Base-by-base conservation (phyloP, 148 eudicot genomes). In the Oxyria digyna region DNA sequence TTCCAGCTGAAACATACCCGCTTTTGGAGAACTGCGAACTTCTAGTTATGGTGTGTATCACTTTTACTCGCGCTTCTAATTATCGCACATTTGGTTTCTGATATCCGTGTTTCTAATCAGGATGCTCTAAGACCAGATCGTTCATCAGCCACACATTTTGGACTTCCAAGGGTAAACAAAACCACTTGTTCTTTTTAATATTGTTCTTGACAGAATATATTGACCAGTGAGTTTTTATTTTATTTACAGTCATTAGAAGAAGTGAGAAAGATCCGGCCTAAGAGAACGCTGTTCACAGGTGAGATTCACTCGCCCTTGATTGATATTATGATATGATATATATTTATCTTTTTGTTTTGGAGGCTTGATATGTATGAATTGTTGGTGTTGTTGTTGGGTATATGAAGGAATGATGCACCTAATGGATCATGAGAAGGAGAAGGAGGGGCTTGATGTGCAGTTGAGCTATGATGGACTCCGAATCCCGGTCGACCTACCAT, bases 81-180 rank as follows among this genome's bases (percentile, higher is more conserved):
- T 15, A 23, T 43, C 15, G 31, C 65, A 4, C 37, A 26, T 59
- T 59, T 9, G n/a, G 27, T 41, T 13, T 33, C 35, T n/a, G 54
- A 35, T 50, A 8, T 42, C 24, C 41, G 37, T 65, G 7, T 62
- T 8, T 31, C 38, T 42, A 37, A 41, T 2, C 42, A 94, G 99
- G 99, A 95, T 78, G 99, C 97, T 18, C 65, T 91, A 65, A 87
- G 95, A 77, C 99, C 97, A 69, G 96, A 88, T 76, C 83, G 91
- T 69, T 95, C 97, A 54, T 85, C 99, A 55, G 66, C 99, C n/a
- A 95, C 99, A 27, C 99, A 95, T 82, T 95, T 95, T 69, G 99
- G 99, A 76, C 99, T 95, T 80, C 97, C 97, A 68, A 85, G 84
- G 80, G 99, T 91, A 73, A 52, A 75, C 20, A 32, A 69, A 52